Conservation (phyloP, 2,329 filamentous ascomycete species). For the Ophiostoma ips region DNA sequence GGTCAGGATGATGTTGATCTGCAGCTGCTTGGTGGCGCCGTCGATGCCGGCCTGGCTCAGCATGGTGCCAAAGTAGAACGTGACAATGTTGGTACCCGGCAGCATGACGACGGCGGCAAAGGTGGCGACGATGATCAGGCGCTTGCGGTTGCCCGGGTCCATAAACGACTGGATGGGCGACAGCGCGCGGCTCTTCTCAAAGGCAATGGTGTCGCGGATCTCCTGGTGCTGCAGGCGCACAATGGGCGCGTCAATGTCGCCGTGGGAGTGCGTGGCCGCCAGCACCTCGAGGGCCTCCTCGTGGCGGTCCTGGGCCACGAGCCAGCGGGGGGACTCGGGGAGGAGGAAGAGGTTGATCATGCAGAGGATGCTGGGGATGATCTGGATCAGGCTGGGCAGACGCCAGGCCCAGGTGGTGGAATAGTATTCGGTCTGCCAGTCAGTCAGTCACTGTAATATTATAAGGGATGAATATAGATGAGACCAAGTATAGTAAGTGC, state of each 20-base stretch:
- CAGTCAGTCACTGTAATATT: neutral
- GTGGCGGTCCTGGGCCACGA: constrained; percentile 12
- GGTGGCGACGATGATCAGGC: constrained; percentile 9
- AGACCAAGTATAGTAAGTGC: neutral
- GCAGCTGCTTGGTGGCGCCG: constrained; percentile 5
- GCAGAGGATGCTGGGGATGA: constrained; percentile 10
- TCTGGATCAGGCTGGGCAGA: constrained; percentile 31
- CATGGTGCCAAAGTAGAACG: constrained; percentile 19
- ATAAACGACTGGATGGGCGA: neutral
- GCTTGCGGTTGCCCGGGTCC: constrained; percentile 11
- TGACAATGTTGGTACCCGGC: constrained; percentile 15
- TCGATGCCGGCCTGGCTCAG: constrained; percentile 4
- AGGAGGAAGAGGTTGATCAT: constrained; percentile 7
- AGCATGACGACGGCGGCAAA: constrained; percentile 10
- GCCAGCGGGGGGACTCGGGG: constrained; percentile 11
- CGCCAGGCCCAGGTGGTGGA: constrained; percentile 16
- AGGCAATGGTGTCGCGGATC: neutral
- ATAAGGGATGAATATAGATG: too few species aligned
- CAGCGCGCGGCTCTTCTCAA: neutral
- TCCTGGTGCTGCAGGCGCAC: neutral
- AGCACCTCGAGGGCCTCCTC: constrained; percentile 26
- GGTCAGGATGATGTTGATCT: constrained; percentile 8
- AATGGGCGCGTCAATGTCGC: neutral
- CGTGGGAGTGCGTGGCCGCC: constrained; percentile 9
- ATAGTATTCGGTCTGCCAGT: neutral